Evolutionary conservation across 306 rosid species (phyloP), one percentile per base, ranked within the genome.

Genomic region (Arachis stenosperma): DNA sequence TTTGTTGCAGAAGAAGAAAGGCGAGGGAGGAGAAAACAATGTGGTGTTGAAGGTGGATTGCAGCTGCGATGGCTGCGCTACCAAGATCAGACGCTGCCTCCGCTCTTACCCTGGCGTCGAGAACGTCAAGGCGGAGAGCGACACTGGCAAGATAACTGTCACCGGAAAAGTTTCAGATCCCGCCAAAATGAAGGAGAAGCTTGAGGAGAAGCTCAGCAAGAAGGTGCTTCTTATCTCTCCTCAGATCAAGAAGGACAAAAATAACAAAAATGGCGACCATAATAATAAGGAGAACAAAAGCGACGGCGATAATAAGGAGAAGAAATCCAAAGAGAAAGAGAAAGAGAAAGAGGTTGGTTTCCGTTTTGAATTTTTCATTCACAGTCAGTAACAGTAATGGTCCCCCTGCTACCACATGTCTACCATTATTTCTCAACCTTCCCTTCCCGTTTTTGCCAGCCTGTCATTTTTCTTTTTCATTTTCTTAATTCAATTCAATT

Each of bases 171-270:
- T 91, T 47, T 33, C 37, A 33, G 96, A 94, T 81, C 96, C 99
- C 71, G 15, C 60, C 0, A 83, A 82, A 7, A 54, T 94, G 70
- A 71, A 84, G 36, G 93, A 94, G 10, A 68, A 58, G 43, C 83
- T 94, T 1, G 86, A 86, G 0, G 78, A 75, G 65, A 94, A 88
- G 81, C 57, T 69, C n/a, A 88, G 75, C 84, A 94, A 86, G 91
- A 89, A 91, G 65, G 99, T 91, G n/a, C 93, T 87, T 55, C 80
- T 91, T 3, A 0, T 94, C 30, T 89, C 96, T 27, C 97, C 99
- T 2, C 91, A 79, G 42, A 90, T 89, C 14, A 81, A 79, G 81
- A 91, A 86, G 54, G 89, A 89, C 68, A 83, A 80, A 15, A 83
- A 87, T 62, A 79, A 79, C 50, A 75, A 78, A 52, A 82, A 81